Conservation (phyloP, 2,329 filamentous ascomycete genomes). For the Stagonosporopsis rhizophila region DNA sequence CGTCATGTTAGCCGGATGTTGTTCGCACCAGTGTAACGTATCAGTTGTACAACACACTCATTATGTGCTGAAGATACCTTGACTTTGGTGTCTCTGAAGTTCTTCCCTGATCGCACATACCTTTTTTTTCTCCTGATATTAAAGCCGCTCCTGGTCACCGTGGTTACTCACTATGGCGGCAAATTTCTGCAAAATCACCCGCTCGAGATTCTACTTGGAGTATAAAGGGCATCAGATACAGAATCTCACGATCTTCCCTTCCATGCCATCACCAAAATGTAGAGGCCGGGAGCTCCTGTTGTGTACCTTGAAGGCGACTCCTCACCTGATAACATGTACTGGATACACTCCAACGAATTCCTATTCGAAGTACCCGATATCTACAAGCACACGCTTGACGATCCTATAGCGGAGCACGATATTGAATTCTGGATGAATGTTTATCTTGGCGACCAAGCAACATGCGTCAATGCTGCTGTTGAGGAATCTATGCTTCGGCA, state of each 20-base stretch:
- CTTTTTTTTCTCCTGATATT: background rate
- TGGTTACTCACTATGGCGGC: background rate
- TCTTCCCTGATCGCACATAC: background rate
- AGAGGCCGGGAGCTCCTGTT: conserved; percentile 40
- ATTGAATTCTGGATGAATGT: conserved; percentile 50
- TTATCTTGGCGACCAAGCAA: conserved; percentile 39
- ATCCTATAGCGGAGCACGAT: conserved; percentile 40
- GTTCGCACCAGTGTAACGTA: conserved; percentile 5
- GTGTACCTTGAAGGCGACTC: conserved; percentile 50
- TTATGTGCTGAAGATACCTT: background rate
- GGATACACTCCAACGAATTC: conserved; percentile 33
- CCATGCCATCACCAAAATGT: conserved; percentile 25
- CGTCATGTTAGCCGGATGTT: conserved; percentile 2
- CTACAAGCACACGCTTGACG: conserved; percentile 35
- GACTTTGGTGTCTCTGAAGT: background rate
- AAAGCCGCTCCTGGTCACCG: background rate
- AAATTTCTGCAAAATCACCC: conserved; percentile 28
- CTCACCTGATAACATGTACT: conserved; percentile 50
- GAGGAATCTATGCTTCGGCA: conserved; percentile 47
- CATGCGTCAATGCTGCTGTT: conserved; percentile 46
- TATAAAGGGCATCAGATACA: conserved; percentile 46
- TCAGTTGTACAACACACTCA: background rate
- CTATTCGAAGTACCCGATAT: conserved; percentile 34
- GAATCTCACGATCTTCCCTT: conserved; percentile 41
- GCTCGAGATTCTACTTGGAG: conserved; percentile 41